Evolutionary conservation across 371 early-diverging fungal genomes (phyloP).

Genomic region (Apophysomyces elegans): DNA sequence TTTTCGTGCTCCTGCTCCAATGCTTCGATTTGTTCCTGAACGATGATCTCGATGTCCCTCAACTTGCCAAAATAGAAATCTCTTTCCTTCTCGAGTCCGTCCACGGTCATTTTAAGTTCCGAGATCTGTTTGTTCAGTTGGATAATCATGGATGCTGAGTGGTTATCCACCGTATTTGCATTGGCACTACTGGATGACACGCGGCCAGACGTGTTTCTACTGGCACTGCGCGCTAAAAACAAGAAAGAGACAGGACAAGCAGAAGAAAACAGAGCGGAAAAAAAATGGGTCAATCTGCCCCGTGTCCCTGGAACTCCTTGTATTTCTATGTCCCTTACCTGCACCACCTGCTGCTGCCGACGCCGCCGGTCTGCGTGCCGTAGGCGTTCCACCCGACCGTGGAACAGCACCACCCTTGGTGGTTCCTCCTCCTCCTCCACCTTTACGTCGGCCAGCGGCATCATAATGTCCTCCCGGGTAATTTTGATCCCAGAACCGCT

Average conservation of each 20-base stretch:
- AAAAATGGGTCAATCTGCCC: neutral
- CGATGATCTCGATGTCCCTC: constrained; percentile 88
- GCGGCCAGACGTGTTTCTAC: constrained; percentile 28
- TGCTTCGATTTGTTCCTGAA: constrained; percentile 72
- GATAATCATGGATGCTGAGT: constrained; percentile 52
- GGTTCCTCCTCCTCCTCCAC: constrained; percentile 19
- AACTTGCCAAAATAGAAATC: constrained; percentile 94
- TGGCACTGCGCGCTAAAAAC: constrained; percentile 28
- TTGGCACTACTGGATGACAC: constrained; percentile 31
- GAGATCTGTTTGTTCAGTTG: constrained; percentile 73
- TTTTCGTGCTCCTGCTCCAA: constrained; percentile 41
- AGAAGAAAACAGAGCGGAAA: neutral
- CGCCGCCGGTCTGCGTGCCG: constrained; percentile 16
- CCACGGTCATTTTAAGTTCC: constrained; percentile 78
- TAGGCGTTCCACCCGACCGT: constrained; percentile 33
- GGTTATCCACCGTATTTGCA: constrained; percentile 23
- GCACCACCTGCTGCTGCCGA: constrained; percentile 26
- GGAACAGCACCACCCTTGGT: constrained; percentile 29
- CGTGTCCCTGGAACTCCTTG: neutral
- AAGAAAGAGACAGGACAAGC: neutral
- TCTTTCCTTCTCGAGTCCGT: constrained; percentile 90
- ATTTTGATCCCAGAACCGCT: constrained; percentile 84
- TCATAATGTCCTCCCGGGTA: constrained; percentile 87
- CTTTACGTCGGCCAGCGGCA: constrained; percentile 79
- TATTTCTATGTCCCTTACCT: constrained; percentile 22